Evolutionary conservation across 2,329 filamentous ascomycete genomes (phyloP).

Genomic region (Stylonectria norvegica): DNA sequence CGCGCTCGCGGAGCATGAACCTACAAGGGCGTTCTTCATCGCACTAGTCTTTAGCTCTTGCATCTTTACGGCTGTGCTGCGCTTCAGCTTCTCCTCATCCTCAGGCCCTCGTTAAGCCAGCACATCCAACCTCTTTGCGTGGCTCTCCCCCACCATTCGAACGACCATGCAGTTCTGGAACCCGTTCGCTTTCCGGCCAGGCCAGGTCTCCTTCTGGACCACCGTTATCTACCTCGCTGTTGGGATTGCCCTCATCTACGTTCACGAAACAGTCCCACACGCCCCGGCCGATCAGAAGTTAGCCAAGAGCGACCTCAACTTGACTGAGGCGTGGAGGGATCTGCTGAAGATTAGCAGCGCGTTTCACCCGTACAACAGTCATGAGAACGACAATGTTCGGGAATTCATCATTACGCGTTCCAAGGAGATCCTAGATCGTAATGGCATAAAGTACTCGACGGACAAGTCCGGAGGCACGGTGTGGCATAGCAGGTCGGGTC

Average conservation of each 20-base stretch:
- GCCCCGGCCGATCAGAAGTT: constrained; percentile 51
- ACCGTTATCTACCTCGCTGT: constrained; percentile 74
- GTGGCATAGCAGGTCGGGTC: constrained; percentile 25
- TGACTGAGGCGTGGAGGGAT: constrained; percentile 84
- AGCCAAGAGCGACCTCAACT: constrained; percentile 64
- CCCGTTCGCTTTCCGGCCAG: constrained; percentile 72
- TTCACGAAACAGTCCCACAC: constrained; percentile 73
- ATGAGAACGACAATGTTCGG: constrained; percentile 75
- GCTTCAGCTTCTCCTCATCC: not conserved
- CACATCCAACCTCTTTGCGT: not conserved
- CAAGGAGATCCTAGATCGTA: constrained; percentile 63
- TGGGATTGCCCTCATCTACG: constrained; percentile 65
- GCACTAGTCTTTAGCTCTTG: constrained; percentile 5
- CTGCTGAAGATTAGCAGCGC: constrained; percentile 68
- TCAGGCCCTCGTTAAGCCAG: not conserved
- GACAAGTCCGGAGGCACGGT: constrained; percentile 36
- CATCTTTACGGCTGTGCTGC: constrained; percentile 2
- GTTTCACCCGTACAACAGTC: constrained; percentile 88
- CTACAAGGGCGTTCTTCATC: constrained; percentile 10
- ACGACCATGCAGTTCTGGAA: constrained; percentile 39
- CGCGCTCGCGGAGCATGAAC: constrained; percentile 10
- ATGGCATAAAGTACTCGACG: constrained; percentile 47
- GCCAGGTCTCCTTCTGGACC: constrained; percentile 78
- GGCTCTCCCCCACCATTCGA: not conserved
- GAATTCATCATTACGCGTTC: constrained; percentile 72